Percentiles rank a stretch among this genome's conserved stretches.
These are phyloP conservation scores for Kluyveromyces sp. DNA, from an alignment of 1,139 yeast species.

Conservation along the genomic window DNA sequence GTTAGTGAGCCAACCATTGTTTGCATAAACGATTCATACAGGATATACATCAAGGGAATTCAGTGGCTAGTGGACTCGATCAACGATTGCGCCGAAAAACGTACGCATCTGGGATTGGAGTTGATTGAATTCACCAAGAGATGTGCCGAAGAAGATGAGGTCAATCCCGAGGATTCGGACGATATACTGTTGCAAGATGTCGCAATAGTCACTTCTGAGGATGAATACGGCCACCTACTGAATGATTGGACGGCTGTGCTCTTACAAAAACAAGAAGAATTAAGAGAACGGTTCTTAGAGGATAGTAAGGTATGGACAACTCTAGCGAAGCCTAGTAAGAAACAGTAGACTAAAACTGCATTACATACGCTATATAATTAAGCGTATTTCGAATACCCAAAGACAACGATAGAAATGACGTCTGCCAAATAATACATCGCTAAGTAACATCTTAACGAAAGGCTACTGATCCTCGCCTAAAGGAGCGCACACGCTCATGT, in stretches of 20 bases:
- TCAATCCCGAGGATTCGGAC: slow-evolving; percentile 24
- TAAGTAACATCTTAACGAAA: no score
- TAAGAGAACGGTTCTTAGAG: slow-evolving; percentile 16
- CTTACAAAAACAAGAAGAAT: slow-evolving; percentile 13
- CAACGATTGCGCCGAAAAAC: slow-evolving; percentile 14
- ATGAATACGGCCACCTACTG: slow-evolving; percentile 23
- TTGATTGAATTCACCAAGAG: slow-evolving; percentile 27
- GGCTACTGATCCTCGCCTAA: not conserved
- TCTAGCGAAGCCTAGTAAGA: slow-evolving; percentile 8
- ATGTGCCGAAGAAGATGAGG: slow-evolving; percentile 30
- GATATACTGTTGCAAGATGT: slow-evolving; percentile 31
- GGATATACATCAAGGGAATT: slow-evolving; percentile 30
- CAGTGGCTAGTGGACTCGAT: slow-evolving; percentile 32
- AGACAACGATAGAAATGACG: no score
- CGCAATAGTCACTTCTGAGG: slow-evolving; percentile 19
- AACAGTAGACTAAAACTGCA: not conserved
- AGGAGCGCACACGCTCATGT: not conserved
- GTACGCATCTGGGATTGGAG: slow-evolving; percentile 23
- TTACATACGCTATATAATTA: slow-evolving; percentile 4
- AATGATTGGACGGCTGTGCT: slow-evolving; percentile 23
- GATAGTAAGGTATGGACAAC: slow-evolving; percentile 18
- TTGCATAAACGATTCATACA: slow-evolving; percentile 27
- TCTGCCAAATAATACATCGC: no score
- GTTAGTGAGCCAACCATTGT: slow-evolving; percentile 21
- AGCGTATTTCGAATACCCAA: no score